phyloP scores from a whole-genome alignment of 192 early-diverging fungal species.

The Chytriomyces hyalinus region DNA sequence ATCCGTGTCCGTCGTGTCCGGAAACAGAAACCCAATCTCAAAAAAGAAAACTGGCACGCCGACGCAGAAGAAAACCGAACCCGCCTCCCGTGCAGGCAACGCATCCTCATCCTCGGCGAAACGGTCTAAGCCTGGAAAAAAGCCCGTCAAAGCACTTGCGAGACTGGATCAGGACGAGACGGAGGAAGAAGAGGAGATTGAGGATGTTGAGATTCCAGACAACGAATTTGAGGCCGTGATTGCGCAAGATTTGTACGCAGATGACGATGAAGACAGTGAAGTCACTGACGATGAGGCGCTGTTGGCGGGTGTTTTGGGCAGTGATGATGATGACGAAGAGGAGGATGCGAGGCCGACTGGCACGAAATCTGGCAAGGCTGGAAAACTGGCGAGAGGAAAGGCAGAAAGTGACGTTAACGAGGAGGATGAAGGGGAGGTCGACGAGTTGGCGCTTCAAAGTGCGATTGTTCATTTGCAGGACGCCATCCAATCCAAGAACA shows the following conservation, averaged over 20 bases:
- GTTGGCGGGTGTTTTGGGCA: conserved; percentile 18
- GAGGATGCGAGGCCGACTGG: neutral
- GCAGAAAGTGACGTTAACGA: conserved; percentile 25
- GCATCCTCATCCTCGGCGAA: too few relatives aligned
- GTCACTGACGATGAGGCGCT: conserved; percentile 11
- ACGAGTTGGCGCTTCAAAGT: conserved; percentile 25
- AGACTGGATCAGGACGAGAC: neutral
- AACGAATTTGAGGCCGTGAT: neutral
- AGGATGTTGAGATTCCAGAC: conserved; percentile 21
- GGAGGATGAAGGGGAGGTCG: conserved; percentile 7
- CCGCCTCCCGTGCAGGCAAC: too few relatives aligned
- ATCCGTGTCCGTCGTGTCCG: too few relatives aligned
- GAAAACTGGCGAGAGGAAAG: too few relatives aligned
- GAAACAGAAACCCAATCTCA: too few relatives aligned
- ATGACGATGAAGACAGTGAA: conserved; percentile 22
- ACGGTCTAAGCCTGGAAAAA: too few relatives aligned
- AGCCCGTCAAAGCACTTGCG: neutral
- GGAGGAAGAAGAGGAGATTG: conserved; percentile 19
- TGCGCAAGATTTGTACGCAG: neutral
- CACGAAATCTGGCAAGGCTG: neutral
- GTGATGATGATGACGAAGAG: conserved; percentile 33
- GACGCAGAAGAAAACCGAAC: too few relatives aligned
- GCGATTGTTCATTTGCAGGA: conserved; percentile 13
- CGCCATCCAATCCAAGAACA: neutral
- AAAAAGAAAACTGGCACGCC: too few relatives aligned